Evolutionary conservation across 192 early-diverging fungal species (phyloP), one percentile per base, ranked within the genome.

Genomic region (Coemansia sp.): DNA sequence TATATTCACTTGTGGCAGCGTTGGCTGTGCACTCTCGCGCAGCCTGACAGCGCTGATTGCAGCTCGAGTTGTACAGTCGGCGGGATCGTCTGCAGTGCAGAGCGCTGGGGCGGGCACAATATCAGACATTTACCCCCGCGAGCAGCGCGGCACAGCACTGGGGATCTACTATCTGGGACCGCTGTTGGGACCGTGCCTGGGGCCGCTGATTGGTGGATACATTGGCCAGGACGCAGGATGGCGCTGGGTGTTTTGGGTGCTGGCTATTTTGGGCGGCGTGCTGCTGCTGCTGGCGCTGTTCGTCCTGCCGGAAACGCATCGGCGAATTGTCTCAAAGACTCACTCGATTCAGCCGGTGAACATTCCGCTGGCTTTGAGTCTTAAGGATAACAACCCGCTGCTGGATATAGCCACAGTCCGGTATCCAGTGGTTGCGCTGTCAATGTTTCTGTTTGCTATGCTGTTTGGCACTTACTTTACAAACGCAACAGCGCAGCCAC

Each of bases 171-270:
- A 76, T 15, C 39, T 83, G 35, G 85, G 83, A 1, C 75, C 76
- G 17, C 53, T 87, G 53, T 43, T 87, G 11, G 84, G 82, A 0
- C 85, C 85, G 1, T 72, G 77, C 12, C 51, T 87, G 4, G 85
- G 85, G 0, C 84, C 85, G 17, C 64, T 84, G 29, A 66, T 87
- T 60, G 85, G 85, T 12, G 85, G 85, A 5, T 79, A 82, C 35
- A 68, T 84, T 23, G 80, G 82, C 2, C 62, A 86, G 49, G 55
- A n/a, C 12, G 60, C 69, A 5, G 75, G 75, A 21, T 86, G 85
- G 85, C 81, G 79, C 19, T 85, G 82, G 82, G 65, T 85, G 11
- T 90, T 88, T 57, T 87, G 86, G 77, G 69, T 85, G 12, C 74
- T 82, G 32, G 49, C 79, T 2, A 88, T 88, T 17, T 69, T 86